phyloP scores from a whole-genome alignment of 2,329 filamentous ascomycete species.

The Blastomyces emzantsi region DNA sequence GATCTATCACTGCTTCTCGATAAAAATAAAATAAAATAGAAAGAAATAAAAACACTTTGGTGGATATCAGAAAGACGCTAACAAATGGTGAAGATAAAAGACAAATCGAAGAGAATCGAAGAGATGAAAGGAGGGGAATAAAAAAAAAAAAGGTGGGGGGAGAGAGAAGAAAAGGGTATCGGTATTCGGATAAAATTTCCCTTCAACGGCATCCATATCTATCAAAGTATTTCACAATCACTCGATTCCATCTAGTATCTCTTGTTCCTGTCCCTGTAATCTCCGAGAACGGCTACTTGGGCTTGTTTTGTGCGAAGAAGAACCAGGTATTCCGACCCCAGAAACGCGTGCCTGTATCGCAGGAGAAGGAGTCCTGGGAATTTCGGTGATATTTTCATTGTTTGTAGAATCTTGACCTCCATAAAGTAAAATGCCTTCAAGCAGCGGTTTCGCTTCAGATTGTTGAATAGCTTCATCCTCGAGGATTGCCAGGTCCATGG shows the following conservation, averaged over 20 bases:
- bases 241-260: conserved; percentile 4
- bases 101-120: background rate
- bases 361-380: background rate
- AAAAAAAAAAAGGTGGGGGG: no score
- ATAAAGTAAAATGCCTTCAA: background rate
- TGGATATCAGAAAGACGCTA: background rate
- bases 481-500: background rate
- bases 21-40: background rate
- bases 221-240: background rate
- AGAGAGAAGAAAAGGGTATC: background rate
- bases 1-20: background rate
- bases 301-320: background rate
- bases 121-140: background rate
- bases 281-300: background rate
- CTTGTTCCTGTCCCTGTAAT: background rate
- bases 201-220: background rate
- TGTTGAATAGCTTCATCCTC: background rate
- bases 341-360: background rate
- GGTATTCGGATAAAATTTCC: background rate
- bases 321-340: background rate
- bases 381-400: background rate
- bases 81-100: background rate
- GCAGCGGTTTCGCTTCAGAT: background rate
- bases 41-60: background rate
- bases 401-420: background rate